Conservation (phyloP, 768 basidiomycete species). For the Lactarius quietus region DNA sequence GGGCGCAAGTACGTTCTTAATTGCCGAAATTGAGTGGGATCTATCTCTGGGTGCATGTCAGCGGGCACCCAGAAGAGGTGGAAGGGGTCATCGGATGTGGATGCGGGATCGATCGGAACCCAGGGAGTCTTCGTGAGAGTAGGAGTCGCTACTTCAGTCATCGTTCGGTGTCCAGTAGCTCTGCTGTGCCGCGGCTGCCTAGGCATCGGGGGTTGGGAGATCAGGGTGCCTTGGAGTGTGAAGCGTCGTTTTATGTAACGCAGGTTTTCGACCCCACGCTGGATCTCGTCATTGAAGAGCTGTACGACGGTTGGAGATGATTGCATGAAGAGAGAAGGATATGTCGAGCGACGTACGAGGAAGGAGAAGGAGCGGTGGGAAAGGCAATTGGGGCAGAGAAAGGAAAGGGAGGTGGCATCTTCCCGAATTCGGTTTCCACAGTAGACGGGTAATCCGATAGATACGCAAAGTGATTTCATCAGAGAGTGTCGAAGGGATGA, state of each 20-base stretch:
- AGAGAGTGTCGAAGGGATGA: too few relatives aligned
- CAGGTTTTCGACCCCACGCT: conserved; percentile 81
- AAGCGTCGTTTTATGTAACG: conserved; percentile 84
- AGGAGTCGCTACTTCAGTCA: conserved; percentile 42
- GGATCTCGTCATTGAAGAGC: conserved; percentile 80
- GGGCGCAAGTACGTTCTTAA: conserved; percentile 79
- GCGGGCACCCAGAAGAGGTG: conserved; percentile 99
- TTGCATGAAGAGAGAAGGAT: background rate
- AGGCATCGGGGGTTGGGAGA: conserved; percentile 71
- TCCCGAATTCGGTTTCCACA: too few relatives aligned
- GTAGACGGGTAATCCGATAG: too few relatives aligned
- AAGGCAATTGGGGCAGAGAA: background rate
- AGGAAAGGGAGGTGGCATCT: background rate
- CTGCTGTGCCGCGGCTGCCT: conserved; percentile 40
- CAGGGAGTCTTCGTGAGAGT: conserved; percentile 44
- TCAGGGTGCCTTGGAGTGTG: conserved; percentile 75
- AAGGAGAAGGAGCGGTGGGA: background rate
- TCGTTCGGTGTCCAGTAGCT: conserved; percentile 34
- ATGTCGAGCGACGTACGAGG: background rate
- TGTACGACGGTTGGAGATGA: conserved; percentile 42
- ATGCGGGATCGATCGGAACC: conserved; percentile 34
- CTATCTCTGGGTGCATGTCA: conserved; percentile 93
- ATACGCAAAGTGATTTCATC: too few relatives aligned
- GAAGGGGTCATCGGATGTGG: conserved; percentile 68
- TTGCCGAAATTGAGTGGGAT: conserved; percentile 94